phyloP scores from a whole-genome alignment of 2,329 filamentous ascomycete genomes.

The Phialophora tarda region DNA sequence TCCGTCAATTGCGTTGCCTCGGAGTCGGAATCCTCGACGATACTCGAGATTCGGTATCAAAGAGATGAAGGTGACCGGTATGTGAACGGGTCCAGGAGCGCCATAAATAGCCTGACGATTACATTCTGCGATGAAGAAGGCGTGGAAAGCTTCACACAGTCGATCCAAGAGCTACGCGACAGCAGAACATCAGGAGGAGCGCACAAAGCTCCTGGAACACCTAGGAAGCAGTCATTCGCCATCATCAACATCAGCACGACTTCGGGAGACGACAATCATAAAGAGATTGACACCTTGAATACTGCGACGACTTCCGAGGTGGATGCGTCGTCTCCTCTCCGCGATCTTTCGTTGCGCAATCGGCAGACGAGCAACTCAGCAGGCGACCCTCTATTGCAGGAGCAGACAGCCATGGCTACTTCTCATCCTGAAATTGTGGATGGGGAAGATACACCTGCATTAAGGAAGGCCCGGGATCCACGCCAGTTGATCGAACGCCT shows the following conservation, averaged over 20 bases:
- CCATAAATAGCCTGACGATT: conserved; percentile 24
- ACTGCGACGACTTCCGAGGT: neutral
- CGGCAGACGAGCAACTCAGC: neutral
- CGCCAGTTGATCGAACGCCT: conserved; percentile 9
- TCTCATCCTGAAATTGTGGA: neutral
- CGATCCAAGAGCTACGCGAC: conserved; percentile 6
- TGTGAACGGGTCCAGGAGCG: conserved; percentile 26
- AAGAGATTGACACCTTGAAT: neutral
- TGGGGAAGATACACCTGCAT: conserved; percentile 1
- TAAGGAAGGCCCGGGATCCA: neutral
- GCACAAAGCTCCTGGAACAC: neutral
- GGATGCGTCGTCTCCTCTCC: conserved; percentile 18
- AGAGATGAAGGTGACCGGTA: conserved; percentile 21
- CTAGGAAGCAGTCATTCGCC: conserved; percentile 20
- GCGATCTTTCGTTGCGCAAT: conserved; percentile 3
- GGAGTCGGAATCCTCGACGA: conserved; percentile 15
- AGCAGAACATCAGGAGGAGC: neutral
- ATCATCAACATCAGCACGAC: conserved; percentile 19
- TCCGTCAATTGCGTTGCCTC: conserved; percentile 11
- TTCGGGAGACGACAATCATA: conserved; percentile 6
- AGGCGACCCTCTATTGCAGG: neutral
- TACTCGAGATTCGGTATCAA: conserved; percentile 24
- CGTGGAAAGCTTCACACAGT: conserved; percentile 16
- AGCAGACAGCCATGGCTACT: neutral
- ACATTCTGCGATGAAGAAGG: conserved; percentile 22